Evolutionary conservation across 306 rosid genomes (phyloP).

Genomic region (Dalbergia cultrata): DNA sequence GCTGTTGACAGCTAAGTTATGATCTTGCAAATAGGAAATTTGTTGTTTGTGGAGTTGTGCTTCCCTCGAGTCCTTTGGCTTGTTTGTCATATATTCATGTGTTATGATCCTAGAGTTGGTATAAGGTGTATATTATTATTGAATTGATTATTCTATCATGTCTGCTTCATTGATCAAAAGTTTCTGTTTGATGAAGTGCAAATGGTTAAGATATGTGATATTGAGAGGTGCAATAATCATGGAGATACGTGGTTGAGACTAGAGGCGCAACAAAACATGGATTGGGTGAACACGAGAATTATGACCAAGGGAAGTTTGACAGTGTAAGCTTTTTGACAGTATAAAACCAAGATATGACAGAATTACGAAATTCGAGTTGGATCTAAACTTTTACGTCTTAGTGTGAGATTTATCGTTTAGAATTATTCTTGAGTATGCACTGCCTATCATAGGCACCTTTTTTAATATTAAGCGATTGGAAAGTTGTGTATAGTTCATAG

Average conservation of each 20-base stretch:
- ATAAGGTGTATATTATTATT: constrained; percentile 29
- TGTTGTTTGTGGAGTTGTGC: constrained; percentile 47
- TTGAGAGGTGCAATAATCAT: neutral
- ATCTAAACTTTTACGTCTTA: too few relatives aligned
- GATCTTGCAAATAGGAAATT: constrained; percentile 30
- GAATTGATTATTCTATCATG: constrained; percentile 34
- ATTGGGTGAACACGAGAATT: too few relatives aligned
- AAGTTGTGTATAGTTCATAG: too few relatives aligned
- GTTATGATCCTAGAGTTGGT: constrained; percentile 40
- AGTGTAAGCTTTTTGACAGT: too few relatives aligned
- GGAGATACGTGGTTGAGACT: neutral
- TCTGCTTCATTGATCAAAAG: constrained; percentile 26
- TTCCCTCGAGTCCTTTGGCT: constrained; percentile 18
- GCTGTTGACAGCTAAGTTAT: constrained; percentile 47
- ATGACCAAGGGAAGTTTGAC: too few relatives aligned
- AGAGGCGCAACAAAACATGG: neutral
- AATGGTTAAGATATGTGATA: constrained; percentile 6
- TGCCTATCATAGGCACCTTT: too few relatives aligned
- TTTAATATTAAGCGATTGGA: too few relatives aligned
- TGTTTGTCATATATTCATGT: constrained; percentile 41
- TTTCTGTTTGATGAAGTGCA: constrained; percentile 35
- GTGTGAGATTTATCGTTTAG: too few relatives aligned
- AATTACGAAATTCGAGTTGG: too few relatives aligned
- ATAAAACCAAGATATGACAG: too few relatives aligned
- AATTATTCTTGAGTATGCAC: too few relatives aligned